Evolutionary conservation across 2,329 filamentous ascomycete species (phyloP).

Genomic region (Monosporascus sp.): DNA sequence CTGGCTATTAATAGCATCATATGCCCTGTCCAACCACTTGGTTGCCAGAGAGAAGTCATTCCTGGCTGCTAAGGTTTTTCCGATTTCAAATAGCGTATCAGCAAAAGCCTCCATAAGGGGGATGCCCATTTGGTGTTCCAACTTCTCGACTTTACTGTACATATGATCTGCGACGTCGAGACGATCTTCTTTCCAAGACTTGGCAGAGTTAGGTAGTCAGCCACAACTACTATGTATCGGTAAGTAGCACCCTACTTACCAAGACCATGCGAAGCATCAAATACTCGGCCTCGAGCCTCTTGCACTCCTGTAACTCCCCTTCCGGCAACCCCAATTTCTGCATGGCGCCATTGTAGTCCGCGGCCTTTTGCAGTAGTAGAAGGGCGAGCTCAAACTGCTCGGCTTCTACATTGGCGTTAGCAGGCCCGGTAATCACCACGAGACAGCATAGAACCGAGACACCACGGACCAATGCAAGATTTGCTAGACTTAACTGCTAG

Average conservation of each 20-base stretch:
- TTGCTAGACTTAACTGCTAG: constrained; percentile 61
- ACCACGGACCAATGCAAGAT: constrained; percentile 52
- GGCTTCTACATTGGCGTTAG: constrained; percentile 32
- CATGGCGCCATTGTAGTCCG: constrained; percentile 45
- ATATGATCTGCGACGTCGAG: constrained; percentile 75
- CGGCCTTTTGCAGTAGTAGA: constrained; percentile 58
- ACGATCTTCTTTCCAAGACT: constrained; percentile 71
- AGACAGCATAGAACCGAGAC: constrained; percentile 12
- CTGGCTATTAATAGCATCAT: constrained; percentile 50
- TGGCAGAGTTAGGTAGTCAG: constrained; percentile 5
- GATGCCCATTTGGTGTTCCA: constrained; percentile 36
- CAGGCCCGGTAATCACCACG: constrained; percentile 6
- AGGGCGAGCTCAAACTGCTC: constrained; percentile 52
- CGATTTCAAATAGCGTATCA: constrained; percentile 68
- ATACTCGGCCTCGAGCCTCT: constrained; percentile 53
- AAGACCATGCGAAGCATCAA: constrained; percentile 59
- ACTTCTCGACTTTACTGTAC: constrained; percentile 54
- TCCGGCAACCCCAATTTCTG: constrained; percentile 22
- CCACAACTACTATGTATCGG: constrained; percentile 2
- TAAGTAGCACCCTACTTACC: constrained; percentile 38
- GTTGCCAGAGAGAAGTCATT: constrained; percentile 49
- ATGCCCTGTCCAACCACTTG: constrained; percentile 70
- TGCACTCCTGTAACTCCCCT: constrained; percentile 25
- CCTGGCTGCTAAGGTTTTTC: constrained; percentile 50
- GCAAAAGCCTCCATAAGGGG: constrained; percentile 54